A percentile compares a stretch with the other conserved stretches of the same genome.
phyloP scores from a whole-genome alignment of 163 green algal genomes.

The Volvox carteri region DNA sequence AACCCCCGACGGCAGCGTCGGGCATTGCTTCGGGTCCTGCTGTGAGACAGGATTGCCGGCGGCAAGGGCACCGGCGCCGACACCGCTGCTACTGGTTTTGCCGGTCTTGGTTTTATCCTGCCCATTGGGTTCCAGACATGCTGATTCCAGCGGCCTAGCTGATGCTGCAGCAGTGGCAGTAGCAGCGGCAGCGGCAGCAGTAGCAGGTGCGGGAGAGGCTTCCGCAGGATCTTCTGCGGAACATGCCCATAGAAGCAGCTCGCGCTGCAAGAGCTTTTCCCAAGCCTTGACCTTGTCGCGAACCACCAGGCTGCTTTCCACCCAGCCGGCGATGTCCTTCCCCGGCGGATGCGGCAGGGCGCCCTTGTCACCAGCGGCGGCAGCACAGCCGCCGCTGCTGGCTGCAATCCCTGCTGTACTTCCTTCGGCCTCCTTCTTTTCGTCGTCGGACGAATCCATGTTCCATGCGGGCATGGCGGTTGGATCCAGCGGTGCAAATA shows the following conservation, averaged over 20 bases:
- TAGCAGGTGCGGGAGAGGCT: neutral
- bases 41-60: neutral
- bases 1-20: neutral
- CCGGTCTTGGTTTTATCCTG: too few species aligned
- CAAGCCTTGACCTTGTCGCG: neutral
- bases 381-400: neutral
- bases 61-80: too few species aligned
- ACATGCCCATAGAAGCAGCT: neutral
- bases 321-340: too few species aligned
- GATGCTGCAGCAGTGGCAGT: neutral
- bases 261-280: neutral
- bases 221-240: conserved; percentile 15
- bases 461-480: neutral
- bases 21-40: neutral
- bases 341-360: too few species aligned
- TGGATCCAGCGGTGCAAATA: conserved; percentile 3
- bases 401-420: neutral
- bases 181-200: conserved; percentile 15
- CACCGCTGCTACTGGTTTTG: too few species aligned
- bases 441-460: too few species aligned
- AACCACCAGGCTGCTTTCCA: conserved; percentile 1
- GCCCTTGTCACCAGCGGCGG: too few species aligned
- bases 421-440: too few species aligned
- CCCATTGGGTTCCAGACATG: too few species aligned
- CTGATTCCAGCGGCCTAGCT: too few species aligned